Evolutionary conservation across 371 early-diverging fungal species (phyloP), one percentile per base, ranked within the genome.

Genomic region (Lichtheimia ramosa): DNA sequence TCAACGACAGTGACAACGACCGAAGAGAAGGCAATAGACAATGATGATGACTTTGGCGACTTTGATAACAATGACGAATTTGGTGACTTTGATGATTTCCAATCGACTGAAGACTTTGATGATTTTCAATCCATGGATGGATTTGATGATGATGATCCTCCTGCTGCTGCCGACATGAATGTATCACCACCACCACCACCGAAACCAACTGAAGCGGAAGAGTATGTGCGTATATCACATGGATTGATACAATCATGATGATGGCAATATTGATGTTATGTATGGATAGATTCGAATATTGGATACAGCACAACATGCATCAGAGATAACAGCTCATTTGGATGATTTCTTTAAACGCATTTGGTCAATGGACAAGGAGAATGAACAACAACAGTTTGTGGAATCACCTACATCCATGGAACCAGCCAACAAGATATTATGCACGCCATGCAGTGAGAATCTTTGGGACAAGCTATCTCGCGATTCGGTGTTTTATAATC

Each of bases 401-500:
- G 15, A 41, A 14, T 56, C 56, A 5, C 56, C 63, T 3, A 21
- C 42, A 24, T n/a, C 57, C 3, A 25, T 51, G 25, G 42, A 60
- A 18, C 42, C 46, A 10, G 1, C 40, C 2, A 42, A 21, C 7
- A 34, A 65, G 48, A 56, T 57, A 12, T 54, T 63, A 43, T 64
- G 58, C 46, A 71, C 69, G 43, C 54, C 65, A n/a, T 66, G 71
- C 69, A 71, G 68, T 68, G 59, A 56, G 40, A 74, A 75, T 48
- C 65, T 81, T 13, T 81, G 81, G 81, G 68, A 64, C 6, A 77
- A 75, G 28, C 63, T 81, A 5, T 81, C 81, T 8, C 62, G 71
- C 14, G 78, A 81, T 48, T 73, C 81, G n/a, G 76, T 75, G 8
- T 81, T 81, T 48, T 77, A 75, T 50, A 81, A 81, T 56, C 69